These are phyloP conservation scores for Anacardium occidentale DNA, from an alignment of 345 rosid species.

Conservation along the genomic window DNA sequence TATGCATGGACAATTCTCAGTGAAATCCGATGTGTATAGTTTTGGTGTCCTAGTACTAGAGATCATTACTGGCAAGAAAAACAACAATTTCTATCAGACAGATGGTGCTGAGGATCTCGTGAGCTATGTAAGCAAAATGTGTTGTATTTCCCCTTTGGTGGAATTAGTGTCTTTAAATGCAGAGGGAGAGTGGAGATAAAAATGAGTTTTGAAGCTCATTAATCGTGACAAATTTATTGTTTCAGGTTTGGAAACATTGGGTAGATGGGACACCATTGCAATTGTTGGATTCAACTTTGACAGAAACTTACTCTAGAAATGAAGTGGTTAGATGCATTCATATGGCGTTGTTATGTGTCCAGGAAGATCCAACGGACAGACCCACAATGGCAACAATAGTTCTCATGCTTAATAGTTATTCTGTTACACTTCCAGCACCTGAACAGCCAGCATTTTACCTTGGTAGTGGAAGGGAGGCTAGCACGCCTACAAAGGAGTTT, in stretches of 20 bases:
- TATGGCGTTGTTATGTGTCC: slow-evolving; percentile 33
- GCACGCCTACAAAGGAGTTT: background rate
- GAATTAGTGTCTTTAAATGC: background rate
- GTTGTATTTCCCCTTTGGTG: background rate
- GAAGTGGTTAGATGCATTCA: slow-evolving; percentile 35
- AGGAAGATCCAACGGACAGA: slow-evolving; percentile 32
- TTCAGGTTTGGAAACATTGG: slow-evolving; percentile 37
- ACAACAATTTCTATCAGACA: slow-evolving; percentile 3
- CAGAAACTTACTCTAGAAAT: slow-evolving; percentile 18
- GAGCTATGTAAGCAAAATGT: slow-evolving; percentile 21
- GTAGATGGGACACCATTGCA: slow-evolving; percentile 14
- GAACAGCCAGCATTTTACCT: slow-evolving; percentile 22
- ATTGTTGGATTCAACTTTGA: slow-evolving; percentile 22
- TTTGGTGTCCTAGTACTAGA: slow-evolving; percentile 38
- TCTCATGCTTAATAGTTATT: slow-evolving; percentile 31
- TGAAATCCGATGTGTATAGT: slow-evolving; percentile 39
- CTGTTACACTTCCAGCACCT: slow-evolving; percentile 23
- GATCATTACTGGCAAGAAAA: slow-evolving; percentile 35
- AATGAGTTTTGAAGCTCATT: background rate
- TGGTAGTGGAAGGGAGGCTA: background rate
- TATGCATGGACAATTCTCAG: slow-evolving; percentile 32
- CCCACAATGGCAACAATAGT: slow-evolving; percentile 38
- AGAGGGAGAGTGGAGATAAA: background rate
- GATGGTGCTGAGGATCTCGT: slow-evolving; percentile 9
- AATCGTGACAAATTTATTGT: background rate